Conservation (phyloP, 768 basidiomycete genomes). For the Neoboletus brunneissimus region DNA sequence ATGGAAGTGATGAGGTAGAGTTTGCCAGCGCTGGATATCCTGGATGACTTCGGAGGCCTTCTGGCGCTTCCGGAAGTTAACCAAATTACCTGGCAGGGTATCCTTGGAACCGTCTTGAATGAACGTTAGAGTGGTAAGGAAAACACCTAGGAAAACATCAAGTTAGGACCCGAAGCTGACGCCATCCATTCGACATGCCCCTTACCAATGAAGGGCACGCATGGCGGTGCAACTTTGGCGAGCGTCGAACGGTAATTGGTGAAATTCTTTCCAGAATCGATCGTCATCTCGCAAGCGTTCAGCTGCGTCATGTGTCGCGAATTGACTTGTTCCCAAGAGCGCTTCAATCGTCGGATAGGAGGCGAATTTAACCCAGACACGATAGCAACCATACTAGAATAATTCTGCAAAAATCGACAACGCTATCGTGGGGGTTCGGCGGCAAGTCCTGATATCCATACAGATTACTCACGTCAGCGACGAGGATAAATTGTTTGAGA, state of each 20-base stretch:
- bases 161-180: not conserved
- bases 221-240: constrained; percentile 82
- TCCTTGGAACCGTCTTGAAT: constrained; percentile 97
- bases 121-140: constrained; percentile 94
- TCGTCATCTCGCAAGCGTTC: constrained; percentile 79
- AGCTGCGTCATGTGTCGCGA: constrained; percentile 72
- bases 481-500: constrained; percentile 86
- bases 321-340: constrained; percentile 89
- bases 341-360: constrained; percentile 86
- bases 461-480: constrained; percentile 75
- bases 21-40: constrained; percentile 96
- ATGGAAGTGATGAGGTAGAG: constrained; percentile 83
- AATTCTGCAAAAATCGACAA: constrained; percentile 87
- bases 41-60: constrained; percentile 95
- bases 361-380: constrained; percentile 93
- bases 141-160: constrained; percentile 62
- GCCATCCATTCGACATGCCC: constrained; percentile 15
- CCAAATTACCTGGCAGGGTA: constrained; percentile 68
- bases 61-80: constrained; percentile 96
- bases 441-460: not conserved
- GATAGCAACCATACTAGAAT: constrained; percentile 95
- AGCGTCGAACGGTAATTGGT: constrained; percentile 85
- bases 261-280: constrained; percentile 94
- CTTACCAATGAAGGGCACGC: constrained; percentile 93
- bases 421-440: constrained; percentile 50